phyloP scores from a whole-genome alignment of 768 basidiomycete species.

The Leccinum arenicola region DNA sequence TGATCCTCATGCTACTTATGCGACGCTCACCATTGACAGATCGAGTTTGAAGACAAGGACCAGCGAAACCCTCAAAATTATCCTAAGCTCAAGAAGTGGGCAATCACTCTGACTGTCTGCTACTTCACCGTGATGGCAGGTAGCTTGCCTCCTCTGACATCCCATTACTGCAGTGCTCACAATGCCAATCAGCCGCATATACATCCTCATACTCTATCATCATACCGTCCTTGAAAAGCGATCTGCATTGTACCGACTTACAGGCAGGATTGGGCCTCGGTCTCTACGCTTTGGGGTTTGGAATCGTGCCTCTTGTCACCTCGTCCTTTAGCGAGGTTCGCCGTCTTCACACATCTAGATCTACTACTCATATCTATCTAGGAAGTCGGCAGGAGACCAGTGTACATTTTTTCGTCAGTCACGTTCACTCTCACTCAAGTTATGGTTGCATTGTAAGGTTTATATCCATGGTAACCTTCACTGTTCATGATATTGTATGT shows the following conservation, averaged over 20 bases:
- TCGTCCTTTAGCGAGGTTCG: conserved; percentile 61
- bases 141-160: neutral
- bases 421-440: conserved; percentile 53
- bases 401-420: conserved; percentile 52
- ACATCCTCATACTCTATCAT: conserved; percentile 55
- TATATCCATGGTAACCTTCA: neutral
- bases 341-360: neutral
- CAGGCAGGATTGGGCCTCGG: conserved; percentile 47
- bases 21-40: conserved; percentile 24
- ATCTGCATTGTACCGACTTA: conserved; percentile 41
- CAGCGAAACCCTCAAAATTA: conserved; percentile 39
- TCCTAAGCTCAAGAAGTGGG: conserved; percentile 39
- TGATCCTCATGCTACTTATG: neutral
- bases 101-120: conserved; percentile 33
- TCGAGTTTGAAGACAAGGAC: conserved; percentile 41
- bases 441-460: conserved; percentile 31
- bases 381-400: conserved; percentile 62
- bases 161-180: neutral
- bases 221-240: conserved; percentile 48
- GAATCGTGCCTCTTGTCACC: conserved; percentile 55
- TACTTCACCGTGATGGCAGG: conserved; percentile 24
- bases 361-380: conserved; percentile 21
- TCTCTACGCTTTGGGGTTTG: conserved; percentile 59
- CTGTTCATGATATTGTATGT: neutral
- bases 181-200: conserved; percentile 40